A percentile compares a stretch with the other conserved stretches of the same genome.
Conservation (phyloP, 768 basidiomycete species). For the Lepiota brunneoincarnata region DNA sequence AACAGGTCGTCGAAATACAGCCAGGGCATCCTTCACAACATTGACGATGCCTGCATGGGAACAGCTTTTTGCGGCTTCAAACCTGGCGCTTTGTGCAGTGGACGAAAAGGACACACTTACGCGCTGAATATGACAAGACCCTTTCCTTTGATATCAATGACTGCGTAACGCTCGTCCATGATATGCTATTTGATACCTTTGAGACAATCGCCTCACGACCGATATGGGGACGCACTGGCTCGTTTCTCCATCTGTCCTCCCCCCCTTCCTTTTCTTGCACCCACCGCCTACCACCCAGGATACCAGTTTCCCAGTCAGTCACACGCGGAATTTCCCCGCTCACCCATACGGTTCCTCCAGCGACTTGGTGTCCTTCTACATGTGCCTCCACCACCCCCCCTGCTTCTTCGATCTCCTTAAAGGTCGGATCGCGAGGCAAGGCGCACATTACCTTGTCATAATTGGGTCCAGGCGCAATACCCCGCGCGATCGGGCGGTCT, state of each 20-base stretch:
- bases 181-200: conserved; percentile 47
- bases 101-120: conserved; percentile 37
- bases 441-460: conserved; percentile 56
- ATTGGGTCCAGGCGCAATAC: conserved; percentile 64
- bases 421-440: conserved; percentile 69
- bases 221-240: conserved; percentile 42
- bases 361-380: conserved; percentile 61
- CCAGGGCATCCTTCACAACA: conserved; percentile 69
- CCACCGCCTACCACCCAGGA: conserved; percentile 70
- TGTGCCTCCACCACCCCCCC: conserved; percentile 59
- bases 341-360: conserved; percentile 63
- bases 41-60: conserved; percentile 85
- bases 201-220: background rate
- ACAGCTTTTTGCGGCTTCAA: conserved; percentile 25
- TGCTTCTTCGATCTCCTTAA: conserved; percentile 54
- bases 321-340: conserved; percentile 80
- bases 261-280: conserved; percentile 26
- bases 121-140: conserved; percentile 83
- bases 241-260: conserved; percentile 46
- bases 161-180: conserved; percentile 81
- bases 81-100: background rate
- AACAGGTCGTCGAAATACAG: conserved; percentile 61
- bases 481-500: conserved; percentile 67
- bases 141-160: conserved; percentile 75
- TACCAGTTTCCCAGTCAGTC: conserved; percentile 64